phyloP scores from a whole-genome alignment of 805 yeast species.

The Saturnispora serradocipensis region DNA sequence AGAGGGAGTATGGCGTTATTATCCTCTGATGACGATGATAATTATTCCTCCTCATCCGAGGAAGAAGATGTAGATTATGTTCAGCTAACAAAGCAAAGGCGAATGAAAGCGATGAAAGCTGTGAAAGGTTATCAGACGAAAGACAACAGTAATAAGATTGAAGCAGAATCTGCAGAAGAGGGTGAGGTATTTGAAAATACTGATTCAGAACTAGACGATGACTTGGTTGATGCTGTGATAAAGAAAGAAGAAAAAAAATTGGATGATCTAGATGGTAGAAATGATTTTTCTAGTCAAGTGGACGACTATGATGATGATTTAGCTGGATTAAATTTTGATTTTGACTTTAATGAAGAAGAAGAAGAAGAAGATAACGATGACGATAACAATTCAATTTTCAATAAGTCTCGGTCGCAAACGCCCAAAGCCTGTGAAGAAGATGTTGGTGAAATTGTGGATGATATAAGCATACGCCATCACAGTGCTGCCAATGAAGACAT shows the following conservation, averaged over 20 bases:
- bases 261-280: conserved; percentile 16
- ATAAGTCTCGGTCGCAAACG: conserved; percentile 9
- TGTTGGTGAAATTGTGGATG: conserved; percentile 46
- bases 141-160: neutral
- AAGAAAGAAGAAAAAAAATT: conserved; percentile 32
- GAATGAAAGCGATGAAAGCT: conserved; percentile 47
- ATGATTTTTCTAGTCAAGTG: conserved; percentile 21
- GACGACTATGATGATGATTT: conserved; percentile 12
- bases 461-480: conserved; percentile 12
- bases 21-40: conserved; percentile 20
- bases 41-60: conserved; percentile 36
- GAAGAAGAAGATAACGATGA: conserved; percentile 19
- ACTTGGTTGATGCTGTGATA: conserved; percentile 34
- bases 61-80: conserved; percentile 67
- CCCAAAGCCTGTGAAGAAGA: conserved; percentile 47
- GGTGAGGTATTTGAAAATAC: conserved; percentile 22
- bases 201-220: conserved; percentile 34
- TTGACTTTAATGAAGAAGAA: conserved; percentile 24
- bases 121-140: conserved; percentile 22
- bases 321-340: conserved; percentile 19
- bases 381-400: conserved; percentile 14
- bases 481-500: conserved; percentile 12
- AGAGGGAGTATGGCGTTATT: conserved; percentile 3
- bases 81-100: conserved; percentile 57
- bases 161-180: conserved; percentile 8